Conservation (phyloP, 2,329 filamentous ascomycete species). For the Neopestalotiopsis sp. region DNA sequence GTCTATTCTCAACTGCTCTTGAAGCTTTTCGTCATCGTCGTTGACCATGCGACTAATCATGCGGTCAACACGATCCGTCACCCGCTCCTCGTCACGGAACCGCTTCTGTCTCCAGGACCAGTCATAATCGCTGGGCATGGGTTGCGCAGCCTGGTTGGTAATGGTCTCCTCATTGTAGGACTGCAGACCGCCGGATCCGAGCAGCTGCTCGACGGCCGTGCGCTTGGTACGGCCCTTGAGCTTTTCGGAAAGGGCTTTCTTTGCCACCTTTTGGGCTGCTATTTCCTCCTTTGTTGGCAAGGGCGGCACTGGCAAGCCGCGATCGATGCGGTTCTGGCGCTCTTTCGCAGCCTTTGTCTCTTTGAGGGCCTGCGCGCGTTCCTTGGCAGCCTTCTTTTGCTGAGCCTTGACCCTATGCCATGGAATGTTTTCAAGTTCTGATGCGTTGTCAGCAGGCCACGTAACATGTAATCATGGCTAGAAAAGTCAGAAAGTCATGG, state of each 20-base stretch:
- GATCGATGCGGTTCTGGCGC: background rate
- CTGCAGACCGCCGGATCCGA: constrained; percentile 11
- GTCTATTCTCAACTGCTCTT: background rate
- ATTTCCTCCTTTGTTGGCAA: background rate
- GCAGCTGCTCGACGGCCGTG: background rate
- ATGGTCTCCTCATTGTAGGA: constrained; percentile 2
- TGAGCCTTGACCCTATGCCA: background rate
- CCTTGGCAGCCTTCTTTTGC: background rate
- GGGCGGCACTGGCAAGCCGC: constrained; percentile 1
- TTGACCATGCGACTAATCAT: constrained; percentile 6
- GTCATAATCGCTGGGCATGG: background rate
- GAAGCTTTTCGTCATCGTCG: background rate
- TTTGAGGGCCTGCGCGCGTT: background rate
- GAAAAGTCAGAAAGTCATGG: background rate
- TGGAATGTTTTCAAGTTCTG: background rate
- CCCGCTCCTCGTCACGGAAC: background rate
- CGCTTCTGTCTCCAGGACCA: constrained; percentile 9
- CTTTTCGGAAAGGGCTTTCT: background rate
- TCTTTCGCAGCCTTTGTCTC: background rate
- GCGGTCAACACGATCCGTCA: background rate
- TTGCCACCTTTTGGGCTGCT: background rate
- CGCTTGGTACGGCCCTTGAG: constrained; percentile 7
- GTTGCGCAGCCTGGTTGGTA: background rate
- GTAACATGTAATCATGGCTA: background rate
- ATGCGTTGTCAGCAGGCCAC: background rate